Evolutionary conservation across 345 rosid genomes (phyloP).

Genomic region (Boechera stricta): DNA sequence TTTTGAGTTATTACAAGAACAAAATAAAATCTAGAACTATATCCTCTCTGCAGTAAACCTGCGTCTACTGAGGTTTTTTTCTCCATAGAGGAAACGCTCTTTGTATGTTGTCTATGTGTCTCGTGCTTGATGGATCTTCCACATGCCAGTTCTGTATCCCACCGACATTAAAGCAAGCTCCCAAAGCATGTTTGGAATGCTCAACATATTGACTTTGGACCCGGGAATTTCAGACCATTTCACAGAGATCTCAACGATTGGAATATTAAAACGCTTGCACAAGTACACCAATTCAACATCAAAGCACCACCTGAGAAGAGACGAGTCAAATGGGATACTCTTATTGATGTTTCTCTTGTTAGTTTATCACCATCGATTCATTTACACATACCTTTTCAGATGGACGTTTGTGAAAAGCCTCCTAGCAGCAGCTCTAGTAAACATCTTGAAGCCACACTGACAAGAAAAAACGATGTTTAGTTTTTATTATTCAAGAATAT

Average conservation of each 20-base stretch:
- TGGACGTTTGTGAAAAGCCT: slow-evolving; percentile 87
- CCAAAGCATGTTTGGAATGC: slow-evolving; percentile 98
- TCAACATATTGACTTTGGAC: slow-evolving; percentile 83
- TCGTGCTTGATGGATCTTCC: slow-evolving; percentile 61
- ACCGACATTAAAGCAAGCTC: slow-evolving; percentile 91
- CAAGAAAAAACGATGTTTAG: background rate
- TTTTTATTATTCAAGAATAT: slow-evolving; percentile 1
- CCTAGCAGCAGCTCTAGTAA: slow-evolving; percentile 96
- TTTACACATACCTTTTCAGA: slow-evolving; percentile 68
- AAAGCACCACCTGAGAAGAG: slow-evolving; percentile 88
- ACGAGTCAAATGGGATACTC: background rate
- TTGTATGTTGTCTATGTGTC: slow-evolving; percentile 15
- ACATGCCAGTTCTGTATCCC: slow-evolving; percentile 84
- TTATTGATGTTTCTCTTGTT: slow-evolving; percentile 8
- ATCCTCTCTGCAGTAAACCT: background rate
- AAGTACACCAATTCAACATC: slow-evolving; percentile 92
- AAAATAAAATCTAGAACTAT: slow-evolving; percentile 4
- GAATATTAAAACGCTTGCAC: slow-evolving; percentile 81
- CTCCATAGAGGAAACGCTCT: background rate
- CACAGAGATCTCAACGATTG: slow-evolving; percentile 84
- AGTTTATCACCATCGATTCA: background rate
- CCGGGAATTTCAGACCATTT: slow-evolving; percentile 98
- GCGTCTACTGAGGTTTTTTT: background rate
- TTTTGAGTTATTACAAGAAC: background rate
- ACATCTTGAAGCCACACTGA: slow-evolving; percentile 99